These are phyloP conservation scores for Allodekkera sacchari DNA, from an alignment of 805 yeast species.

Conservation along the genomic window DNA sequence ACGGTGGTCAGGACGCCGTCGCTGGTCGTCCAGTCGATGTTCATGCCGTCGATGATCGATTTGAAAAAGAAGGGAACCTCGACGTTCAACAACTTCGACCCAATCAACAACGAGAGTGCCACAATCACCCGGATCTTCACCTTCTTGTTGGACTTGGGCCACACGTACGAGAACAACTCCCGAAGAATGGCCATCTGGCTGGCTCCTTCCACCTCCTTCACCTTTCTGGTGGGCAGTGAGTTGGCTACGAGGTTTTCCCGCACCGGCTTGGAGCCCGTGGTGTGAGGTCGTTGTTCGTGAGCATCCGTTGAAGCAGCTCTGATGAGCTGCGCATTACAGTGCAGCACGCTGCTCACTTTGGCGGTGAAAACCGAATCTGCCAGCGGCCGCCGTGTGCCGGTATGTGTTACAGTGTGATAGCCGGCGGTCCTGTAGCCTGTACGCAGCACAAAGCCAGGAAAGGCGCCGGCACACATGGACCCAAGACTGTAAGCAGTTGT, in stretches of 20 bases:
- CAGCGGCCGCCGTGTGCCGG: too few species aligned
- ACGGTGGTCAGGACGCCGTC: constrained; percentile 51
- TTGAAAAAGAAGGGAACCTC: constrained; percentile 96
- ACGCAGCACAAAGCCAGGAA: too few species aligned
- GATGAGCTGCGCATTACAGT: too few species aligned
- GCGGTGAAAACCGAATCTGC: too few species aligned
- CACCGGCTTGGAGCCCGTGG: too few species aligned
- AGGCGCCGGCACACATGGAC: too few species aligned
- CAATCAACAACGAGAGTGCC: constrained; percentile 66
- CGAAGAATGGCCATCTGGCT: constrained; percentile 50
- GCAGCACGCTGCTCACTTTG: too few species aligned
- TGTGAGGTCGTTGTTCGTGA: too few species aligned
- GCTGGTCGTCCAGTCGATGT: constrained; percentile 69
- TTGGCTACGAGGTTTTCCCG: constrained; percentile 7
- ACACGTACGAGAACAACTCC: constrained; percentile 59
- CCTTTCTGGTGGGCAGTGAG: constrained; percentile 7
- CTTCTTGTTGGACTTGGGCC: constrained; percentile 69
- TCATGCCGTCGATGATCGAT: constrained; percentile 84
- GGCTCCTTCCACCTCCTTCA: constrained; percentile 13
- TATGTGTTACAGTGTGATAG: too few species aligned
- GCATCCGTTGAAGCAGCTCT: too few species aligned
- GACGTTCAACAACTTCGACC: constrained; percentile 80
- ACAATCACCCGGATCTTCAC: constrained; percentile 66
- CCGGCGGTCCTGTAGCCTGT: too few species aligned
- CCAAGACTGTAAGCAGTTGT: too few species aligned